phyloP scores from a whole-genome alignment of 192 early-diverging fungal species.

The Mortierella claussenii region DNA sequence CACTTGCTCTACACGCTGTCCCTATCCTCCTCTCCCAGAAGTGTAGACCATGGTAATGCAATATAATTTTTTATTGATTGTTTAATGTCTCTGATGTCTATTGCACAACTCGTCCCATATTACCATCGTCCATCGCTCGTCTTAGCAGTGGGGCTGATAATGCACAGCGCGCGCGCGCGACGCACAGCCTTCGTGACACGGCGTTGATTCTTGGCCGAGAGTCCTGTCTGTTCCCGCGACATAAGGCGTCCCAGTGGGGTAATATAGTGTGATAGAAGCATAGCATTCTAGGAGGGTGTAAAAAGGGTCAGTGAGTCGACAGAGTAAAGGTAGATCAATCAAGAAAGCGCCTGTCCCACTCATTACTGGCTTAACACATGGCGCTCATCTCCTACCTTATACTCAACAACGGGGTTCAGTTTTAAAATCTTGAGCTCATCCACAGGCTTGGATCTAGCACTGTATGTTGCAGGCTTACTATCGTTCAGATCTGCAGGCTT shows the following conservation, averaged over 20 bases:
- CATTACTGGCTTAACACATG: too few species aligned
- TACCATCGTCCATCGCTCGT: conserved; percentile 1
- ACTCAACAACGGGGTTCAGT: conserved; percentile 44
- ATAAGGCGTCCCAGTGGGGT: conserved; percentile 71
- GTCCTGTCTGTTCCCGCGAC: conserved; percentile 67
- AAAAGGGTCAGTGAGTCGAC: too few species aligned
- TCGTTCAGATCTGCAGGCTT: conserved; percentile 42
- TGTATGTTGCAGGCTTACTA: conserved; percentile 18
- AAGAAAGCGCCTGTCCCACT: too few species aligned
- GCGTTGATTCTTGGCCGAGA: conserved; percentile 71
- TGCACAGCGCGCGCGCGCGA: conserved; percentile 63
- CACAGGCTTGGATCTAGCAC: conserved; percentile 29
- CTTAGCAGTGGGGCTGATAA: conserved; percentile 47
- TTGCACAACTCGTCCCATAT: too few species aligned
- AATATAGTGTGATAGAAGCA: conserved; percentile 65
- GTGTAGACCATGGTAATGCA: too few species aligned
- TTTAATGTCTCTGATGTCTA: too few species aligned
- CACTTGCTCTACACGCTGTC: too few species aligned
- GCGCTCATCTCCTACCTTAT: conserved; percentile 38
- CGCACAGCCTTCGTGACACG: conserved; percentile 69
- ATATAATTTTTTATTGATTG: too few species aligned
- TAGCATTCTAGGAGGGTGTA: conserved; percentile 49
- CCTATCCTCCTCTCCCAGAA: too few species aligned
- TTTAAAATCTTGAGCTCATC: conserved; percentile 54
- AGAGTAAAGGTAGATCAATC: too few species aligned